Base-by-base conservation (phyloP, 495 filamentous ascomycete species). In the Parathielavia appendiculata region DNA sequence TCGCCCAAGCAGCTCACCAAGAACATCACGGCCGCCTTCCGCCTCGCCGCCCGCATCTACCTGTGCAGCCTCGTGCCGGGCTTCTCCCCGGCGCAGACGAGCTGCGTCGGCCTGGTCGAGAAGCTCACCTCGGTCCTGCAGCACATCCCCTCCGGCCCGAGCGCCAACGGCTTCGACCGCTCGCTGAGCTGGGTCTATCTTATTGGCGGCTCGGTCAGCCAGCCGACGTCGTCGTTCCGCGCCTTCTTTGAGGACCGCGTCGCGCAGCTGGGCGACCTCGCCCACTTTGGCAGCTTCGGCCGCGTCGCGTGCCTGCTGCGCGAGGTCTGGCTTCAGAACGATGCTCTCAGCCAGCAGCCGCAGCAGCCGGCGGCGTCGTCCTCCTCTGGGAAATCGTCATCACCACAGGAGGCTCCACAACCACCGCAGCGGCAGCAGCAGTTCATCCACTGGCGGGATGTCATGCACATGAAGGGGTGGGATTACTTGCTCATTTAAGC, bases 111-210 rank as follows among this genome's bases (percentile, higher is more conserved):
- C 62, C 80, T 98, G 6, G 83, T 97, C 43, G 78, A 83, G 34
- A 86, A 88, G 52, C 77, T 96, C 44, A 81, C 87, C 10, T 75
- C 79, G 23, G 79, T 83, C 9, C 80, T 97, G 12, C 79, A 86
- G 46, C 87, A 79, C 66, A 91, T 98, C 60, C 93, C 93, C 13
- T 76, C 85, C 2, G 93, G 92, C 1, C 79, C 43, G 6, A 74
- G 80, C 19, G 92, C 34, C 9, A 74, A 81, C 20, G 93, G 93
- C 17, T 97, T 88, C 64, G 93, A 98, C 71, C 88, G 91, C 56
- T 90, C 87, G 11, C 83, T 98, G 23, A 85, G 90, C 35, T 98
- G 93, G 93, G 92, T 96, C 3, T 81, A 95, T 48, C 83, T 98
- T 17, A 84, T 97, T 36, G 84, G 88, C 19, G 93, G 92, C 51